These are phyloP conservation scores for Epichloe gansuensis DNA, from an alignment of 2,329 filamentous ascomycete species.

Conservation along the genomic window DNA sequence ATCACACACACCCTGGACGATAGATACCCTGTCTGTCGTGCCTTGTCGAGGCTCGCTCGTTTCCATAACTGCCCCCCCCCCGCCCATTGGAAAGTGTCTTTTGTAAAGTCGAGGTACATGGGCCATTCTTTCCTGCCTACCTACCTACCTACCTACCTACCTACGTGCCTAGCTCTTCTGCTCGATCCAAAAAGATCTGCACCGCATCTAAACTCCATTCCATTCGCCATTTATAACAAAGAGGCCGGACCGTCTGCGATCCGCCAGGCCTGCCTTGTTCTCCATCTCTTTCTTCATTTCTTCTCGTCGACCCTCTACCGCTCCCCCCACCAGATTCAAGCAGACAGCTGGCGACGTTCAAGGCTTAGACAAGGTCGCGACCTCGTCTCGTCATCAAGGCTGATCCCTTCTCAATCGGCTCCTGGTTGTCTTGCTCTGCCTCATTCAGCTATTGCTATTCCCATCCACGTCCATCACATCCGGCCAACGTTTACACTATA, in stretches of 20 bases:
- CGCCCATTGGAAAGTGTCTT: neutral
- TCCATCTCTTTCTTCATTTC: slow-evolving; percentile 3
- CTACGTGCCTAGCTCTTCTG: neutral
- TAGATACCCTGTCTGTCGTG: neutral
- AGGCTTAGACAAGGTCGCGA: slow-evolving; percentile 14
- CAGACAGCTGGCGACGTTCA: neutral
- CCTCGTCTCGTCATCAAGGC: slow-evolving; percentile 17
- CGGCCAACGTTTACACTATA: neutral
- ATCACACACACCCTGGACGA: neutral
- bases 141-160: neutral
- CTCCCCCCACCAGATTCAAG: slow-evolving; percentile 9
- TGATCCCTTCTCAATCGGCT: slow-evolving; percentile 6
- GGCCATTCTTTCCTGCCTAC: neutral
- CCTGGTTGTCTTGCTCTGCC: neutral
- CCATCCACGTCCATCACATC: neutral
- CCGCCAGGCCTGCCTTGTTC: slow-evolving; percentile 3
- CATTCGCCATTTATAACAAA: slow-evolving; percentile 11
- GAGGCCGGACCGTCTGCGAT: slow-evolving; percentile 11
- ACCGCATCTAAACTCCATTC: slow-evolving; percentile 9
- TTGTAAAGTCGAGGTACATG: slow-evolving; percentile 4
- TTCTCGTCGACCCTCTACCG: neutral
- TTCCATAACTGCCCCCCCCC: slow-evolving; percentile 2
- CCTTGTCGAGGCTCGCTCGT: neutral
- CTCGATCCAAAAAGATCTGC: slow-evolving; percentile 6
- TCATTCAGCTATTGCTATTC: neutral